Conservation (phyloP, 106 monocot genomes). For the Dendrobium nobile region DNA sequence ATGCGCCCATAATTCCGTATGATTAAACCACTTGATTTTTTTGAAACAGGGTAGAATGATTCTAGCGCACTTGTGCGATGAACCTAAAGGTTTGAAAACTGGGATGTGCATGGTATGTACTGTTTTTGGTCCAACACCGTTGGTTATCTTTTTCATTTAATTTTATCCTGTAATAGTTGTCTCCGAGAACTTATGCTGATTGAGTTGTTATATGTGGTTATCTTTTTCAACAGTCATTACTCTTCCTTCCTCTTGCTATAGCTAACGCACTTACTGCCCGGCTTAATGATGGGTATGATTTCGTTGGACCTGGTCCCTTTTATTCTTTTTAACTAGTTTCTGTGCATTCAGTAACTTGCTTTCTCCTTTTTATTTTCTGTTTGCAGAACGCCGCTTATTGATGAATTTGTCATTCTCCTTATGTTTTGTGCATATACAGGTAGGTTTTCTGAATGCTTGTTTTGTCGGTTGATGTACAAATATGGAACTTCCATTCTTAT, state of each 20-base stretch:
- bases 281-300: constrained; percentile 72
- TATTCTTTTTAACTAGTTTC: background rate
- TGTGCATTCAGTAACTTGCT: background rate
- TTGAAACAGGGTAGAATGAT: constrained; percentile 88
- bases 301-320: background rate
- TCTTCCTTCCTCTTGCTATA: constrained; percentile 86
- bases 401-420: constrained; percentile 65
- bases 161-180: background rate
- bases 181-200: background rate
- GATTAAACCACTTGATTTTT: background rate
- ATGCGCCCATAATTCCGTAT: background rate
- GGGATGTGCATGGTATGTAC: constrained; percentile 90
- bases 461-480: no score
- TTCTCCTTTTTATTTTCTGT: background rate
- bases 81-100: constrained; percentile 95
- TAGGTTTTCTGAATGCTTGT: constrained; percentile 12
- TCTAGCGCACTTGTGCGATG: constrained; percentile 97
- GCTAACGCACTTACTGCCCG: constrained; percentile 84
- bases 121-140: background rate
- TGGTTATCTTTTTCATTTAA: background rate
- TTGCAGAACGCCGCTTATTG: constrained; percentile 65
- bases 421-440: constrained; percentile 78
- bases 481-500: no score
- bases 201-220: background rate
- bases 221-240: constrained; percentile 57